These are phyloP conservation scores for Neurospora sublineolata DNA, from an alignment of 495 filamentous ascomycete genomes.

Conservation along the genomic window DNA sequence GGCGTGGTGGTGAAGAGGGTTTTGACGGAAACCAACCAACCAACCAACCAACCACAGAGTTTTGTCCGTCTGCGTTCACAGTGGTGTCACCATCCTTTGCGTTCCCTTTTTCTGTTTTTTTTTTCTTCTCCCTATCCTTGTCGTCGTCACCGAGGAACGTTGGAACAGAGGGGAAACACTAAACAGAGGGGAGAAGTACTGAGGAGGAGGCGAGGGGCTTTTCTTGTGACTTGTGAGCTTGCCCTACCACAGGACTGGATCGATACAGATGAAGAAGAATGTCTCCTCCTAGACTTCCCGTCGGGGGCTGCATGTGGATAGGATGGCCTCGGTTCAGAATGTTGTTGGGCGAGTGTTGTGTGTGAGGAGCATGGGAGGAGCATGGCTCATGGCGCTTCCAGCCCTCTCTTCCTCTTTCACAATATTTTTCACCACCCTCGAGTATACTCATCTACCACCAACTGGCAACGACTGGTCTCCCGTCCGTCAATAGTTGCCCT, in stretches of 20 bases:
- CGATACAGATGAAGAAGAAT: not conserved
- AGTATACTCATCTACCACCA: not conserved
- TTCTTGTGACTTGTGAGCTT: not conserved
- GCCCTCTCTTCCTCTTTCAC: not conserved
- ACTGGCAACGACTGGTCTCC: conserved; percentile 1
- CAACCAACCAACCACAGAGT: conserved; percentile 4
- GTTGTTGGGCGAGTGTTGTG: not conserved
- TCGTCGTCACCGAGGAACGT: conserved; percentile 1
- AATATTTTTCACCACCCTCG: not conserved
- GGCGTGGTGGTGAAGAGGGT: not conserved
- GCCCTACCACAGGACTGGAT: not conserved
- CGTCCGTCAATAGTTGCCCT: conserved; percentile 6
- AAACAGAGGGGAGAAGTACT: not conserved
- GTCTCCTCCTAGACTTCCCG: not conserved
- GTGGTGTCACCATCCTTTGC: not conserved
- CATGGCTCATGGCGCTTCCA: not conserved
- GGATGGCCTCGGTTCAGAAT: not conserved
- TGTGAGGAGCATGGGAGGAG: not conserved
- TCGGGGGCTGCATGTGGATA: not conserved
- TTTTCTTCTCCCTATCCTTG: not conserved
- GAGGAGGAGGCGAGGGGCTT: not conserved
- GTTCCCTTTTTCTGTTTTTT: not conserved
- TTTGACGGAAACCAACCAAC: not conserved
- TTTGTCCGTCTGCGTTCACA: not conserved
- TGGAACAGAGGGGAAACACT: not conserved